These are phyloP conservation scores for Saccharomycopsis hybrid DNA, from an alignment of 1,139 yeast species.

Conservation along the genomic window DNA sequence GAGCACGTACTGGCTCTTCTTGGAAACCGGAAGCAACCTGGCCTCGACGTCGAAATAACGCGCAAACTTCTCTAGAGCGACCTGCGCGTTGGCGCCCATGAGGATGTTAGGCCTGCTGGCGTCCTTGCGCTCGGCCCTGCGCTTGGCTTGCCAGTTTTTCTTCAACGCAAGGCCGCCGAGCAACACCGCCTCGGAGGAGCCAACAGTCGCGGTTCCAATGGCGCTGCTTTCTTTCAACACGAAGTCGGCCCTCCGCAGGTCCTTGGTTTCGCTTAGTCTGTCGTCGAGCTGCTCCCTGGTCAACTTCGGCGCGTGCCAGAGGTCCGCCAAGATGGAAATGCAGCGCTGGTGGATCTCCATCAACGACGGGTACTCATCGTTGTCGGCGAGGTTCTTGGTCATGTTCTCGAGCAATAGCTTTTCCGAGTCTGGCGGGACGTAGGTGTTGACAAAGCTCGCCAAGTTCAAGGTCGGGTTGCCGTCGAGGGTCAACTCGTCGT, in stretches of 20 bases:
- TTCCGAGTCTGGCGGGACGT: slow-evolving; percentile 43
- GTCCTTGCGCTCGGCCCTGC: slow-evolving; percentile 53
- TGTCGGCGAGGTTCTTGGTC: slow-evolving; percentile 85
- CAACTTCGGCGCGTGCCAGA: slow-evolving; percentile 70
- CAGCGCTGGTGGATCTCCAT: slow-evolving; percentile 78
- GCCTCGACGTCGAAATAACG: slow-evolving; percentile 89
- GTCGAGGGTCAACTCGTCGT: slow-evolving; percentile 71
- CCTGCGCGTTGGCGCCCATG: slow-evolving; percentile 95
- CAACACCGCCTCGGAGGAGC: slow-evolving; percentile 91
- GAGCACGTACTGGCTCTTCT: slow-evolving; percentile 55
- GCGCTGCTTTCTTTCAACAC: slow-evolving; percentile 37
- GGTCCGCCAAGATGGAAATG: slow-evolving; percentile 65
- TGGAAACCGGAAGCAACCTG: slow-evolving; percentile 61
- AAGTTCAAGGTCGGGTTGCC: slow-evolving; percentile 80
- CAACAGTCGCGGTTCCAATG: slow-evolving; percentile 88
- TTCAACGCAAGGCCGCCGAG: slow-evolving; percentile 90
- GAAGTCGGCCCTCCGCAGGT: slow-evolving; percentile 17
- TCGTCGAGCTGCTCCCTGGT: slow-evolving; percentile 24
- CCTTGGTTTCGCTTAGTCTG: slow-evolving; percentile 9
- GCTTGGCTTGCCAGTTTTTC: slow-evolving; percentile 74
- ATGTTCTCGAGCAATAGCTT: slow-evolving; percentile 60
- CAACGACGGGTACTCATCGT: slow-evolving; percentile 87
- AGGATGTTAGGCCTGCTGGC: slow-evolving; percentile 70
- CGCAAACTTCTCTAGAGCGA: slow-evolving; percentile 90
- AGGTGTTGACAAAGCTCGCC: slow-evolving; percentile 86